Percentiles rank a stretch among this genome's conserved stretches.
phyloP scores from a whole-genome alignment of 768 basidiomycete species.

The Piloderma croceum region DNA sequence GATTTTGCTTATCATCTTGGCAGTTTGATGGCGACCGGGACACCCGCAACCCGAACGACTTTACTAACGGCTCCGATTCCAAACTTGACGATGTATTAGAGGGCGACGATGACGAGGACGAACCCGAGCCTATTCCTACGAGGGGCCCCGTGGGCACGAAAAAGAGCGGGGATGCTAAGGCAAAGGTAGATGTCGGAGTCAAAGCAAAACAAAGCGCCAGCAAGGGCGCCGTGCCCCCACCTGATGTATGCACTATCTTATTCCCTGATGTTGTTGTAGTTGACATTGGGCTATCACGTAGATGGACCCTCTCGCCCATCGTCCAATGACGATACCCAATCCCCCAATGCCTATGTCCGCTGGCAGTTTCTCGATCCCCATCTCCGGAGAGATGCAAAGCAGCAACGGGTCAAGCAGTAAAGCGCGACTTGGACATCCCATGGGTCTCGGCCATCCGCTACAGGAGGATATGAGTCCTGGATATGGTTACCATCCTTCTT shows the following conservation, averaged over 20 bases:
- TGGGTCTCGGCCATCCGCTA: too few species aligned
- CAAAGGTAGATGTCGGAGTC: conserved; percentile 17
- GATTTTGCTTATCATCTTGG: background rate
- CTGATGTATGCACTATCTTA: conserved; percentile 24
- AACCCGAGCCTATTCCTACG: conserved; percentile 36
- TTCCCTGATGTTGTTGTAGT: conserved; percentile 15
- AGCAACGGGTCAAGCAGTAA: too few species aligned
- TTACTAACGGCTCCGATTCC: conserved; percentile 31
- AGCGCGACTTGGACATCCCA: too few species aligned
- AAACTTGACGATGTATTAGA: conserved; percentile 21
- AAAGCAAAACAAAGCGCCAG: too few species aligned
- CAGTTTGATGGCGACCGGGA: conserved; percentile 52
- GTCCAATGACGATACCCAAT: too few species aligned
- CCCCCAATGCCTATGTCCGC: too few species aligned
- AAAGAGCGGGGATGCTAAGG: conserved; percentile 20
- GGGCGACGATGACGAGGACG: conserved; percentile 28
- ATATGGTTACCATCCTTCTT: too few species aligned
- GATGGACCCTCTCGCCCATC: too few species aligned
- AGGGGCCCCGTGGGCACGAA: conserved; percentile 7
- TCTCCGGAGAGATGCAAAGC: too few species aligned
- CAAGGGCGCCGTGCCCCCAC: conserved; percentile 4
- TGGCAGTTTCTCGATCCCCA: too few species aligned
- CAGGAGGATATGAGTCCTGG: too few species aligned
- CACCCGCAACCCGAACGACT: conserved; percentile 43
- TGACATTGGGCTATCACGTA: too few species aligned